Base-by-base conservation (phyloP, 352 stramenopile species). In the Pythium graminicola region DNA sequence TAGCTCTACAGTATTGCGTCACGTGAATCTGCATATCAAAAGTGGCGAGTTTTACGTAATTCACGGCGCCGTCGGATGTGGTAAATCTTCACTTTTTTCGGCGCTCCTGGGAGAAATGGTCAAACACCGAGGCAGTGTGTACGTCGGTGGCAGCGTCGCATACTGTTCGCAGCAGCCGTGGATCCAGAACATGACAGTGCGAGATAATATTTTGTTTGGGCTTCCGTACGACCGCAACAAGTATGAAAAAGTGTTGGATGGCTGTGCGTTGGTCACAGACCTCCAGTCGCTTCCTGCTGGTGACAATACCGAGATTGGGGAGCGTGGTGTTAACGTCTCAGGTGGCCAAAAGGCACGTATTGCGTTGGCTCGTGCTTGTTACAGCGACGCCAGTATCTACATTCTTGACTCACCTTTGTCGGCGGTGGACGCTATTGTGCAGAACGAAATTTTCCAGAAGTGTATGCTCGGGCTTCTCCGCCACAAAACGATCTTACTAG, bases 401-500 rank as follows among this genome's bases (percentile, higher is more conserved):
- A 42, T 98, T 2, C 64, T 98, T 3, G 93, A 98, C 57, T 86
- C 97, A 60, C 73, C 84, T 16, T 62, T 98, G 1, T 75, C 71
- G 26, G 89, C 90, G 9, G 91, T 98, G 3, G 93, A 98, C 64
- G 81, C 80, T 38, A 85, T 97, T 64, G 90, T 97, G 23, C 89
- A 80, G 26, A 79, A 78, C 45, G 56, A 93, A 64, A 62, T 97
- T n/a, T 96, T 97, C 56, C 45, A 54, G 13, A 57, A 62, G 36
- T 62, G 59, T 23, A 7, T 66, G 24, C 20, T 59, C 7, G 41
- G 53, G 3, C 20, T 66, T 16, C 32, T 66, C 0, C 47, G 45
- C 0, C 14, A 60, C 23, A 65, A 65, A 32, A 65, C 50, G 3
- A 60, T 60, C 16, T n/a, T 65, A 14, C 51, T 59, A 14, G 57